Evolutionary conservation across 345 rosid species (phyloP), one percentile per base, ranked within the genome.

Genomic region (Boechera divaricarpa): DNA sequence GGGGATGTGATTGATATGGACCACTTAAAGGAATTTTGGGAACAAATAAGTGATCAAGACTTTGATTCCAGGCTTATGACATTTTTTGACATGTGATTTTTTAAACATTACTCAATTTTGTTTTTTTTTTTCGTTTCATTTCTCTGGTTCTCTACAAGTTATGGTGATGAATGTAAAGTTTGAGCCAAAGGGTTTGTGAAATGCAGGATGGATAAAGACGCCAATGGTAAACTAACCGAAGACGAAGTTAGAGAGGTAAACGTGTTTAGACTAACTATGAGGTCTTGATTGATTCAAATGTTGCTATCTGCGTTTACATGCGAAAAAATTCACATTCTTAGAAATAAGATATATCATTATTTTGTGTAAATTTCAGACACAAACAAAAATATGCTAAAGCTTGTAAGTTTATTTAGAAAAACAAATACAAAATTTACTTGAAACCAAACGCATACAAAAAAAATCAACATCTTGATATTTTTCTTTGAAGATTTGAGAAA

Each of bases 181-280:
- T 67, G 10, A 67, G 59, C 11, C 67, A 26, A 48, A n/a, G 10
- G 42, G 7, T 24, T 61, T 69, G 38, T 52, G 7, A 24, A 59
- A 21, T 41, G 63, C 85, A 88, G 95, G 91, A 91, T 90, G 76
- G 95, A 90, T 77, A 87, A 88, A 80, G 87, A 90, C 70, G 88
- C 84, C 7, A 85, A 90, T 84, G 95, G 95, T 15, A 83, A 85
- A 79, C 80, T 90, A 33, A 85, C 91, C 1, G 89, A 87, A 70
- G 81, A 79, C 26, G 93, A 89, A 84, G 84, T 90, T 63, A 80
- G 28, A 69, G 89, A 88, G 90, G 96, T 90, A 59, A 58, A 15
- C 2, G 0, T 35, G 2, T 41, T 32, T 41, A 36, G 15, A 31
- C 36, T 28, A 16, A 72, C 7, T 49, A 51, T 58, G 13, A 53